Evolutionary conservation across 257 asterid genomes (phyloP).

Genomic region (Nicotiana tomentosiformis): DNA sequence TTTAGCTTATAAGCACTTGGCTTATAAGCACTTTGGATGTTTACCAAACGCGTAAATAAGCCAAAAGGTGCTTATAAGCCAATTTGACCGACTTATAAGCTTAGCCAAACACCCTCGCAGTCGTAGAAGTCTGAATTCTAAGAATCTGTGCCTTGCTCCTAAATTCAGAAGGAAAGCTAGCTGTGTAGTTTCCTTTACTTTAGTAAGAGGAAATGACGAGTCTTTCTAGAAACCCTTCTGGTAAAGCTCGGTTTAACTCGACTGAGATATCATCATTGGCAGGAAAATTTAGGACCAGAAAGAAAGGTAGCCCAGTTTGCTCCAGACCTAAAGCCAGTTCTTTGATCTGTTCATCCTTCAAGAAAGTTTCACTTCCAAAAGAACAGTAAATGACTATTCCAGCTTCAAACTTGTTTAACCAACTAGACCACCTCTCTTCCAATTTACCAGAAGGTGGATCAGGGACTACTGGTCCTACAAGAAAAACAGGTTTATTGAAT

Average conservation of each 20-base stretch:
- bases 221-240: too few relatives aligned
- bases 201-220: too few relatives aligned
- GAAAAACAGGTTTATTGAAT: constrained; percentile 37
- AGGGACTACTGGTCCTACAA: constrained; percentile 43
- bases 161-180: neutral
- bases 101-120: too few relatives aligned
- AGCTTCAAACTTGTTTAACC: constrained; percentile 29
- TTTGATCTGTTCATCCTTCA: constrained; percentile 28
- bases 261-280: constrained; percentile 5
- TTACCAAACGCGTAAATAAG: too few relatives aligned
- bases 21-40: too few relatives aligned
- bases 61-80: too few relatives aligned
- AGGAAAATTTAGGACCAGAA: constrained; percentile 46
- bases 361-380: constrained; percentile 59
- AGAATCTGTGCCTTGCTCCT: neutral
- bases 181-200: neutral
- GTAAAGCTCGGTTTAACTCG: constrained; percentile 11
- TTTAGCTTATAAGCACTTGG: too few relatives aligned
- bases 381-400: constrained; percentile 39
- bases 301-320: constrained; percentile 37
- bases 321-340: constrained; percentile 44
- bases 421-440: constrained; percentile 31
- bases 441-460: constrained; percentile 23
- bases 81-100: too few relatives aligned
- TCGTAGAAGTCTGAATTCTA: neutral